Percentiles rank a stretch among this genome's conserved stretches.
phyloP scores from a whole-genome alignment of 2,329 filamentous ascomycete genomes.

The Pseudogymnoascus destructans region DNA sequence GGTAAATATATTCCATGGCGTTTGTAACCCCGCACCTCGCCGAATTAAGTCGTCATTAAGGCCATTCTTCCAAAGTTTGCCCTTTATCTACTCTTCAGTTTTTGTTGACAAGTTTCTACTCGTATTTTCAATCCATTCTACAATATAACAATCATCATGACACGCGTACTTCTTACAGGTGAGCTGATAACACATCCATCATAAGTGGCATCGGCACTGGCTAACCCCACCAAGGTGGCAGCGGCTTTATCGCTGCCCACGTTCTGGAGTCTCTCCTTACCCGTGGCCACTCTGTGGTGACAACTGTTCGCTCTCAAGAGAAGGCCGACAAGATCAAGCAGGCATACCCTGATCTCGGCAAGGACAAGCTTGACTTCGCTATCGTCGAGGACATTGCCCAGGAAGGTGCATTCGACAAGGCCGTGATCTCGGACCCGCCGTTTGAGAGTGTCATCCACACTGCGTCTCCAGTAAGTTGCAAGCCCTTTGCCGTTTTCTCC shows the following conservation, averaged over 20 bases:
- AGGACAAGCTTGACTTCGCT: constrained; percentile 45
- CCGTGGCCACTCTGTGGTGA: constrained; percentile 28
- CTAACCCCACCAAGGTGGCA: constrained; percentile 30
- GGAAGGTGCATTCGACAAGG: constrained; percentile 53
- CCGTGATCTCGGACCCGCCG: constrained; percentile 32
- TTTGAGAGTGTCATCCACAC: constrained; percentile 67
- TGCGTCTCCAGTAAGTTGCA: constrained; percentile 36
- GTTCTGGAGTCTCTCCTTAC: constrained; percentile 36
- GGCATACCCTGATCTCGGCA: constrained; percentile 32
- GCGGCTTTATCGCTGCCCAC: constrained; percentile 42
- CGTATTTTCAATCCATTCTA: background rate
- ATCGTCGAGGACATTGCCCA: constrained; percentile 63
- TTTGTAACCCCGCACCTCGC: background rate
- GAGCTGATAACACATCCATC: background rate
- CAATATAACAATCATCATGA: constrained; percentile 7
- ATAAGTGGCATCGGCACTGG: background rate
- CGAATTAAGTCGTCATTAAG: background rate
- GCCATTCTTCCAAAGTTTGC: background rate
- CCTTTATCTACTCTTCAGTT: background rate
- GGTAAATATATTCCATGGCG: background rate
- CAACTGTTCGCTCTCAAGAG: constrained; percentile 35
- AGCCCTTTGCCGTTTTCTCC: constrained; percentile 34
- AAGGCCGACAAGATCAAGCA: constrained; percentile 34
- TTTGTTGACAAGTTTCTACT: background rate
- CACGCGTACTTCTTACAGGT: constrained; percentile 12